These are phyloP conservation scores for Rhizopogon hawkerae DNA, from an alignment of 1,284 basidiomycete species.

Conservation along the genomic window DNA sequence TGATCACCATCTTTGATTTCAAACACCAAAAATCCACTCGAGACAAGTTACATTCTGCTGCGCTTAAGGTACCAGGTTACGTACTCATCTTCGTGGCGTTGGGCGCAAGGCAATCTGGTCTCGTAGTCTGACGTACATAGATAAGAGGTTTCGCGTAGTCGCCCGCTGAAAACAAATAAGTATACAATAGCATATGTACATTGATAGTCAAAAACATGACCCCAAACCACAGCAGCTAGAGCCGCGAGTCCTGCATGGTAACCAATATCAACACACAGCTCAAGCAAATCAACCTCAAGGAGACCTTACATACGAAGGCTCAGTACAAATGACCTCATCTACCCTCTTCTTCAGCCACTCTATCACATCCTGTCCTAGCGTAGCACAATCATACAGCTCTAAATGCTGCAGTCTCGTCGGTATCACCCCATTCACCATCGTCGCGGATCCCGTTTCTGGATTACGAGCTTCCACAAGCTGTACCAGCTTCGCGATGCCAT, in stretches of 20 bases:
- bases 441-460: conserved; percentile 34
- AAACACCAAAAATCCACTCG: too few relatives aligned
- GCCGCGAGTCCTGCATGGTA: conserved; percentile 8
- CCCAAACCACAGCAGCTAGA: conserved; percentile 6
- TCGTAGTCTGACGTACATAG: too few relatives aligned
- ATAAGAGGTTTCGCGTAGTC: too few relatives aligned
- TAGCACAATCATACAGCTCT: conserved; percentile 57
- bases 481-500: conserved; percentile 57
- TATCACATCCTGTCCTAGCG: conserved; percentile 55
- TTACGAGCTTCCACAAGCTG: conserved; percentile 61
- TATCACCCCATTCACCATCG: conserved; percentile 30
- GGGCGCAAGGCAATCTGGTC: background rate
- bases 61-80: background rate
- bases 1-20: too few relatives aligned
- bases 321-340: conserved; percentile 50
- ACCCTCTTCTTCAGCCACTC: conserved; percentile 54
- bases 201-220: conserved; percentile 3
- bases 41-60: too few relatives aligned
- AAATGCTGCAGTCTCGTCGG: conserved; percentile 44
- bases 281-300: conserved; percentile 7
- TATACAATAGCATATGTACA: conserved; percentile 15
- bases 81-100: background rate
- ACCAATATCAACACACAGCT: conserved; percentile 1
- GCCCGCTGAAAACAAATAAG: background rate
- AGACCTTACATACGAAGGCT: conserved; percentile 33